Evolutionary conservation across 495 filamentous ascomycete species (phyloP), one percentile per base, ranked within the genome.

Genomic region (Astrothelium subdiscretum): DNA sequence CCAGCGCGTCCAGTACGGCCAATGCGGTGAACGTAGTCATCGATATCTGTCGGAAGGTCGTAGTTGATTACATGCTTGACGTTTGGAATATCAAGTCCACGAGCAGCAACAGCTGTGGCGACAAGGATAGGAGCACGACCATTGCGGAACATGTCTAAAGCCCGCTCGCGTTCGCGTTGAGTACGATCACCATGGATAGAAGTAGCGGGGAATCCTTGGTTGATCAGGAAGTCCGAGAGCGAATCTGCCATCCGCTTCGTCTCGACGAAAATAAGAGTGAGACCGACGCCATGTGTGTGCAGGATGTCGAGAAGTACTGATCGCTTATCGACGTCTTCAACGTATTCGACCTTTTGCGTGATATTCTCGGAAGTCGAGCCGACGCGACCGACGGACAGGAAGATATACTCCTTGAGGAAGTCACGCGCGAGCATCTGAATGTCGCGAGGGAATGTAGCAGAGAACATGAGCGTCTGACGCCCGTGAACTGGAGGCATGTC

Each of bases 331-430:
- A 81, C 73, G 68, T 98, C 94, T 77, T 98, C 94, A 61, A 97
- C 94, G 68, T 97, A 97, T 75, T 97, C 91, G 59, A 98, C 84
- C 80, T 95, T 96, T 77, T 98, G 94, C 57, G 95, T 98, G 68
- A 97, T 97, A 80, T 98, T 98, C 81, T 97, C 92, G 0, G 94
- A 97, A 22, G 94, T 98, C n/a, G 95, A 97, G 71, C 94, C 94
- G 65, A 98, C 95, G 83, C 94, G 94, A 66, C 94, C 94, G 72
- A 98, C 95, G 4, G 94, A 97, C 64, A 98, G 81, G 84, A 97
- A 97, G 72, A 98, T 85, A 75, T 97, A 97, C 73, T 97, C 92
- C 78, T 94, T 95, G 68, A 98, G 78, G 83, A 98, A 98, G 72
- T 97, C 95, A 66, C 92, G 85, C 58, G 94, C 94, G 60, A 98